Percentiles rank a stretch among this genome's conserved stretches.
Evolutionary conservation across 2,329 filamentous ascomycete species (phyloP).

Genomic region (Fusarium burgessii): DNA sequence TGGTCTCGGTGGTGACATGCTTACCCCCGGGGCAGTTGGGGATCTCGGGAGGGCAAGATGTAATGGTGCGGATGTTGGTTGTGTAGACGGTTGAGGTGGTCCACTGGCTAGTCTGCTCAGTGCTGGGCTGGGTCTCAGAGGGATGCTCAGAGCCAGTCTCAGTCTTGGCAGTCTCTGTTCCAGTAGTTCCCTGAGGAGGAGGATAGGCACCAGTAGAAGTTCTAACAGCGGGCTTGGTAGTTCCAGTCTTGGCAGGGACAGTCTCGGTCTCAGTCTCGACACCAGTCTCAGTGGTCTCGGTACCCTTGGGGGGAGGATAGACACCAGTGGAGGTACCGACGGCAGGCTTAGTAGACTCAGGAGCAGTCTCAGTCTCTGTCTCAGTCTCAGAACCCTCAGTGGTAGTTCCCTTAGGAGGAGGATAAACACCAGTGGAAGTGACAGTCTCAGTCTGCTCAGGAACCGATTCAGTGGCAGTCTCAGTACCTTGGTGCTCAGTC

Average conservation of each 20-base stretch:
- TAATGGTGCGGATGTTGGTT: constrained; percentile 40
- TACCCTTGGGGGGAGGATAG: constrained; percentile 5
- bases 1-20: constrained; percentile 39
- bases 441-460: constrained; percentile 2
- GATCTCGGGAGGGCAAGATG: constrained; percentile 32
- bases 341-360: neutral
- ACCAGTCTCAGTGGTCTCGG: neutral
- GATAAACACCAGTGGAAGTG: neutral
- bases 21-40: constrained; percentile 34
- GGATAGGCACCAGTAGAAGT: constrained; percentile 2
- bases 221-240: neutral
- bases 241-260: neutral
- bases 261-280: neutral
- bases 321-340: neutral
- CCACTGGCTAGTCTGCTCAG: constrained; percentile 15
- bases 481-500: constrained; percentile 2
- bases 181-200: constrained; percentile 2
- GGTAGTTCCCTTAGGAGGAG: neutral
- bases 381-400: neutral
- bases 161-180: neutral
- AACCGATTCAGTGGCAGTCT: constrained; percentile 6
- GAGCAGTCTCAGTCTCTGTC: neutral
- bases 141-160: neutral
- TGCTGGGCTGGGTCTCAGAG: neutral
- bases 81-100: constrained; percentile 41